Percentiles rank a stretch among this genome's conserved stretches.
These are phyloP conservation scores for Cicer cuneatum DNA, from an alignment of 306 rosid genomes.

Conservation along the genomic window DNA sequence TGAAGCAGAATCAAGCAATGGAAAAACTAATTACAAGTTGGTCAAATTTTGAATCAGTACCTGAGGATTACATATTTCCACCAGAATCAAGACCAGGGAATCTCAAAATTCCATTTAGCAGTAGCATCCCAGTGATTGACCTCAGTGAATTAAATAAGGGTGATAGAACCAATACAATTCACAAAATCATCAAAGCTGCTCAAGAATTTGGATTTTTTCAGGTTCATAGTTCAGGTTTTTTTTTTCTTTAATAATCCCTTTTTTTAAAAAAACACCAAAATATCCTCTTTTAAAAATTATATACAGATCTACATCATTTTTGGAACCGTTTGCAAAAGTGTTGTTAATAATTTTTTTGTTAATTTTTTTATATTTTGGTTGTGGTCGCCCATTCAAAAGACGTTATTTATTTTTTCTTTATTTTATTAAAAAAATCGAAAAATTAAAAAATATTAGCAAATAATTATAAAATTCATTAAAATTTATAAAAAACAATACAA, in stretches of 20 bases:
- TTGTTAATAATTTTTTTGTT: no score
- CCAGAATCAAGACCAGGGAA: constrained; percentile 49
- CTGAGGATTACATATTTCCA: constrained; percentile 46
- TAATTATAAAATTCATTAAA: no score
- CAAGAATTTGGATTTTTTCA: constrained; percentile 48
- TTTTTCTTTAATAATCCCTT: not conserved
- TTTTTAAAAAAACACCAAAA: no score
- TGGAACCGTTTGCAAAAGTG: no score
- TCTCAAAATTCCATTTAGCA: constrained; percentile 20
- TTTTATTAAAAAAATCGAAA: no score
- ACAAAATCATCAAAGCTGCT: constrained; percentile 45
- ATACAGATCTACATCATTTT: no score
- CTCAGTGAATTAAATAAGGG: constrained; percentile 7
- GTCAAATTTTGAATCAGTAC: constrained; percentile 15
- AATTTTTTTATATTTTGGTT: no score
- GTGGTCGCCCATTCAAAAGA: no score
- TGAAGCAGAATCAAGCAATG: constrained; percentile 26
- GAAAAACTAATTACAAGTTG: constrained; percentile 42
- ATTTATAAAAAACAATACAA: no score
- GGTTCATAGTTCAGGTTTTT: constrained; percentile 4
- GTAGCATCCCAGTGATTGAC: constrained; percentile 41
- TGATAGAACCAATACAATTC: constrained; percentile 21
- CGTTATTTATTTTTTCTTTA: no score
- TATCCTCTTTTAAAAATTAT: no score
- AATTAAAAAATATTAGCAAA: no score